Base-by-base conservation (phyloP, 495 filamentous ascomycete species). In the Podospora pseudoanserina region DNA sequence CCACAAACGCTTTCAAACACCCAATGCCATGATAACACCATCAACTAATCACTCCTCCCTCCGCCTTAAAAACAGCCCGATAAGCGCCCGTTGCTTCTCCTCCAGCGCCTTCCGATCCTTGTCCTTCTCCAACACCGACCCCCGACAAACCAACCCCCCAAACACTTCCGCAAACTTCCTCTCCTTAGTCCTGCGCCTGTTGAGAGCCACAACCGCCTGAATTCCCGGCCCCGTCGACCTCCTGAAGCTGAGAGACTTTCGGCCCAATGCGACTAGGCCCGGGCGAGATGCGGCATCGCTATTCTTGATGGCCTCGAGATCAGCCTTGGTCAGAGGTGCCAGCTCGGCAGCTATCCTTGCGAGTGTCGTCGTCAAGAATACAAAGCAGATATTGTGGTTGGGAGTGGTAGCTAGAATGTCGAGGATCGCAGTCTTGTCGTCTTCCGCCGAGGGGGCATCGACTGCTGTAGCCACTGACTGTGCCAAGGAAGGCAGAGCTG, bases 311-410 rank as follows among this genome's bases (percentile, higher is more conserved):
- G 64, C 69, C 26, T 80, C 78, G 16, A 75, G 27, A 64, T 79
- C 75, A 0, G 76, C 66, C 53, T 79, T 80, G 34, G 70, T 79
- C 0, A 85, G 66, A 0, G 84, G 79, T 0, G 80, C 77, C 16
- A 88, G 73, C 67, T 87, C 85, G 13, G 73, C 71, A 7, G 77
- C 79, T 23, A 84, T 76, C 18, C 78, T 76, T 7, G 77, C 75
- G 15, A 97, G 84, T 85, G 94, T 92, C 57, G 91, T 88, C 3
- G 88, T 93, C 44, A 97, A 77, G 67, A 97, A 93, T 9, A 94
- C 89, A 74, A 96, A 95, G 0, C 90, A 91, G 67, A 94, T 90
- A 73, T 90, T 93, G 74, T 94, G 90, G 34, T 88, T 87, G 1
- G 93, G 92, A 0, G 86, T 85, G 11, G 85, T 80, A 0, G 89